Percentiles rank a stretch among this genome's conserved stretches.
These are phyloP conservation scores for Fragilaria radians DNA, from an alignment of 108 stramenopile species.

Conservation along the genomic window DNA sequence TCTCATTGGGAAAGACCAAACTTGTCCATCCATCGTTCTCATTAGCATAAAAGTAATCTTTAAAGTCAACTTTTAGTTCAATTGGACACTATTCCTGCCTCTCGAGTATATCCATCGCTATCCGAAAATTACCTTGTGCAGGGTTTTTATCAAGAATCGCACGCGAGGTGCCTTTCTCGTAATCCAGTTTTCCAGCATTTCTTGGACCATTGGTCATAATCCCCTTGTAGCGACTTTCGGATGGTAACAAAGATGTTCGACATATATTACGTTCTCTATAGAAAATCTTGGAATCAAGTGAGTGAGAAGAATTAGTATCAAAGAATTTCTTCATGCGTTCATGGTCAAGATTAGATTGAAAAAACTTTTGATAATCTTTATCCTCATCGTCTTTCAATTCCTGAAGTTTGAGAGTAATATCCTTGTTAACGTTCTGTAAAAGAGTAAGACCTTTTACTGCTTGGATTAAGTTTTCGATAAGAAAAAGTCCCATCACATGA, in stretches of 20 bases:
- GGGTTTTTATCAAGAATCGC: background rate
- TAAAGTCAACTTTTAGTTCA: constrained; percentile 29
- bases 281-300: constrained; percentile 8
- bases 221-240: constrained; percentile 34
- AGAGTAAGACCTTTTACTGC: background rate
- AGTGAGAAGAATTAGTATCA: background rate
- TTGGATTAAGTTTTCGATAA: constrained; percentile 19
- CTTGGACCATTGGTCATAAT: constrained; percentile 14
- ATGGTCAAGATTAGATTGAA: background rate
- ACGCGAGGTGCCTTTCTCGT: constrained; percentile 15
- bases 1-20: constrained; percentile 34
- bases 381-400: constrained; percentile 4
- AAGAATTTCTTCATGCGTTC: background rate
- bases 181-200: background rate
- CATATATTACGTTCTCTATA: constrained; percentile 27
- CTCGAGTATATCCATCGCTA: background rate
- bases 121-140: background rate
- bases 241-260: constrained; percentile 34
- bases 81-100: constrained; percentile 5
- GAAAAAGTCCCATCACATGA: constrained; percentile 27
- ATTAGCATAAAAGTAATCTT: constrained; percentile 31
- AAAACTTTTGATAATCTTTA: background rate
- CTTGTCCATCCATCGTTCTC: constrained; percentile 15
- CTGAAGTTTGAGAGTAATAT: background rate
- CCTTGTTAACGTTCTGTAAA: background rate